These are phyloP conservation scores for Acacia concinna DNA, from an alignment of 331 rosid species.

Conservation along the genomic window DNA sequence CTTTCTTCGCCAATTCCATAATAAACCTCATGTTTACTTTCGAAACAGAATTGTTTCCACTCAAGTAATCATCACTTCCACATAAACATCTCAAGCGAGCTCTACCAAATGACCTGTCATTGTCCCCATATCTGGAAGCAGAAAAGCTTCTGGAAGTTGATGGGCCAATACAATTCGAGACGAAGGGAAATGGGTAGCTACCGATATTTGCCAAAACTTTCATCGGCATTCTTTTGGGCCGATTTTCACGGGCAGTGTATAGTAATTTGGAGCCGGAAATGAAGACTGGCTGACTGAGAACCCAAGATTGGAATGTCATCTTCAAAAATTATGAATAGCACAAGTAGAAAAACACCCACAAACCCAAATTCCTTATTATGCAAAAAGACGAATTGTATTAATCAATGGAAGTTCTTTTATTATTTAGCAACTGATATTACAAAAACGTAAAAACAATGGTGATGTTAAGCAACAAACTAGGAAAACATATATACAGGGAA, in stretches of 20 bases:
- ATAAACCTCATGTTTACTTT: conserved; percentile 41
- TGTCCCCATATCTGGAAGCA: conserved; percentile 32
- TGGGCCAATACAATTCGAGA: conserved; percentile 41
- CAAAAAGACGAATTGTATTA: background rate
- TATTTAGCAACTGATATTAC: background rate
- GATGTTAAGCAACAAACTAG: background rate
- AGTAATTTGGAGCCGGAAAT: conserved; percentile 43
- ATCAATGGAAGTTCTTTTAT: background rate
- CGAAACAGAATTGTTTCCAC: conserved; percentile 34
- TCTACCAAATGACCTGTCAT: conserved; percentile 34
- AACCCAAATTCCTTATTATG: conserved; percentile 38
- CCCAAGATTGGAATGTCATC: conserved; percentile 65
- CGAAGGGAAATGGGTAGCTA: conserved; percentile 48
- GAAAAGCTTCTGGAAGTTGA: conserved; percentile 40
- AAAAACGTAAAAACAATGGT: background rate
- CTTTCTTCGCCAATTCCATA: conserved; percentile 48
- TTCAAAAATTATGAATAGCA: conserved; percentile 25
- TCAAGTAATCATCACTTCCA: conserved; percentile 36
- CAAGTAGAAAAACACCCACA: conserved; percentile 6
- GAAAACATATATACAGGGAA: conserved; percentile 9
- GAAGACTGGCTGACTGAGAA: conserved; percentile 44
- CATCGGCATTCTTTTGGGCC: conserved; percentile 46
- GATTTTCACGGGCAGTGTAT: conserved; percentile 36
- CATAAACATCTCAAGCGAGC: conserved; percentile 47
- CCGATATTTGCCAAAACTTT: conserved; percentile 41